A percentile compares a stretch with the other conserved stretches of the same genome.
Conservation (phyloP, 2,329 filamentous ascomycete species). For the Cyanodermella asteris region DNA sequence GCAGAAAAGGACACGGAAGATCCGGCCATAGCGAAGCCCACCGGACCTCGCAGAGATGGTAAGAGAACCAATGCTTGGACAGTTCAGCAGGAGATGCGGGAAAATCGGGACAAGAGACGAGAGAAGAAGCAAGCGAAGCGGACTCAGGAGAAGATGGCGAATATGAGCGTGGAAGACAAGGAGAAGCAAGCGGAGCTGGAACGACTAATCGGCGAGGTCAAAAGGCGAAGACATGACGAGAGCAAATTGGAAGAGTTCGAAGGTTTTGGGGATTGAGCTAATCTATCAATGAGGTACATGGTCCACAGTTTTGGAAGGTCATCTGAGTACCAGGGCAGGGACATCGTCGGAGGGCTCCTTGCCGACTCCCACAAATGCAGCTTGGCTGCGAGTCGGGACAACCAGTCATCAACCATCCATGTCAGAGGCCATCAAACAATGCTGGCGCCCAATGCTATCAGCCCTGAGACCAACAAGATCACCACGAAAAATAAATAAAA, state of each 20-base stretch:
- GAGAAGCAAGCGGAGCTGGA: slow-evolving; percentile 40
- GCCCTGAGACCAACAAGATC: too few species aligned
- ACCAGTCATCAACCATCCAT: too few species aligned
- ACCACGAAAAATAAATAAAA: too few species aligned
- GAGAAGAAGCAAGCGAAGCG: slow-evolving; percentile 43
- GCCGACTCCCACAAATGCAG: too few species aligned
- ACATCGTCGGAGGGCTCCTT: too few species aligned
- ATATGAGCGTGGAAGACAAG: slow-evolving; percentile 51
- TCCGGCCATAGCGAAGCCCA: slow-evolving; percentile 13
- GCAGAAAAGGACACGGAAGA: slow-evolving; percentile 22
- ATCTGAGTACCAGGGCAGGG: too few species aligned
- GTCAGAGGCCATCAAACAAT: too few species aligned
- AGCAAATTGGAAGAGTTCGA: slow-evolving; percentile 15
- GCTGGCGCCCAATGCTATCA: too few species aligned
- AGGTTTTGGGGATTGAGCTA: slow-evolving; percentile 12
- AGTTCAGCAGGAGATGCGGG: slow-evolving; percentile 43
- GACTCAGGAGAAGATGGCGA: slow-evolving; percentile 39
- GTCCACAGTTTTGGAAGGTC: too few species aligned
- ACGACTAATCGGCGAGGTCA: slow-evolving; percentile 41
- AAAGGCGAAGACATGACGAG: slow-evolving; percentile 31
- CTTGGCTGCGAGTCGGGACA: too few species aligned
- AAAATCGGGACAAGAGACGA: slow-evolving; percentile 35
- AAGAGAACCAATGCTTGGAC: slow-evolving; percentile 53
- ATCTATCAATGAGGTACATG: too few species aligned
- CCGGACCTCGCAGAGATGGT: slow-evolving; percentile 29